These are phyloP conservation scores for Rhynchosporium secalis DNA, from an alignment of 2,329 filamentous ascomycete species.

Conservation along the genomic window DNA sequence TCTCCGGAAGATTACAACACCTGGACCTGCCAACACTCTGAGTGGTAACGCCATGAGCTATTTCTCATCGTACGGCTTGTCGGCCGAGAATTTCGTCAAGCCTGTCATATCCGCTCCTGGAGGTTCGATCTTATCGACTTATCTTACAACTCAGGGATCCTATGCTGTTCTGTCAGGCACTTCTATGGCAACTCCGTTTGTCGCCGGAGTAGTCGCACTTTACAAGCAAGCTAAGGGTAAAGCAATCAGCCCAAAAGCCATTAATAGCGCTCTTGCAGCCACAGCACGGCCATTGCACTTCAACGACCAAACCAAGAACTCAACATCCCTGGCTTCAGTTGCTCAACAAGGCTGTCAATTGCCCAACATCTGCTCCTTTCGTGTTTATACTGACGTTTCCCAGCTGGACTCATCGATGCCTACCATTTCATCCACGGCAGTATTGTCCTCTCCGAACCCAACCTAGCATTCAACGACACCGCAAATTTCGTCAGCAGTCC, in stretches of 20 bases:
- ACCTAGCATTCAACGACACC: slow-evolving; percentile 19
- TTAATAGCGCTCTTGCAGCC: slow-evolving; percentile 10
- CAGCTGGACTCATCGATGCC: slow-evolving; percentile 19
- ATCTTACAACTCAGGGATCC: slow-evolving; percentile 25
- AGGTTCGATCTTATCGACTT: slow-evolving; percentile 39
- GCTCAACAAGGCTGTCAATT: slow-evolving; percentile 21
- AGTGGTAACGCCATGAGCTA: slow-evolving; percentile 15
- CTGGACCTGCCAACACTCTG: slow-evolving; percentile 14
- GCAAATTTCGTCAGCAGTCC: slow-evolving; percentile 9
- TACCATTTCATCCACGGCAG: slow-evolving; percentile 9
- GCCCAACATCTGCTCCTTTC: too few relatives aligned
- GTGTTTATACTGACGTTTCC: background rate
- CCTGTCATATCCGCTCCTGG: slow-evolving; percentile 36
- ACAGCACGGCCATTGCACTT: slow-evolving; percentile 5
- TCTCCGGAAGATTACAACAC: background rate
- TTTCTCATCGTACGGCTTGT: slow-evolving; percentile 9
- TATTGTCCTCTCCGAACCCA: slow-evolving; percentile 6
- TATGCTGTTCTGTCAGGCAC: slow-evolving; percentile 42
- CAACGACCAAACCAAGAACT: slow-evolving; percentile 7
- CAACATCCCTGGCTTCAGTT: slow-evolving; percentile 7
- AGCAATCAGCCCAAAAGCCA: background rate
- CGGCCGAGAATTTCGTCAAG: slow-evolving; percentile 13
- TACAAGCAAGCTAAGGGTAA: slow-evolving; percentile 17
- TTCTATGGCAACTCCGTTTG: slow-evolving; percentile 41
- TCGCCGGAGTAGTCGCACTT: slow-evolving; percentile 28